These are phyloP conservation scores for Cytidiella melzeri DNA, from an alignment of 768 basidiomycete species.

Conservation along the genomic window DNA sequence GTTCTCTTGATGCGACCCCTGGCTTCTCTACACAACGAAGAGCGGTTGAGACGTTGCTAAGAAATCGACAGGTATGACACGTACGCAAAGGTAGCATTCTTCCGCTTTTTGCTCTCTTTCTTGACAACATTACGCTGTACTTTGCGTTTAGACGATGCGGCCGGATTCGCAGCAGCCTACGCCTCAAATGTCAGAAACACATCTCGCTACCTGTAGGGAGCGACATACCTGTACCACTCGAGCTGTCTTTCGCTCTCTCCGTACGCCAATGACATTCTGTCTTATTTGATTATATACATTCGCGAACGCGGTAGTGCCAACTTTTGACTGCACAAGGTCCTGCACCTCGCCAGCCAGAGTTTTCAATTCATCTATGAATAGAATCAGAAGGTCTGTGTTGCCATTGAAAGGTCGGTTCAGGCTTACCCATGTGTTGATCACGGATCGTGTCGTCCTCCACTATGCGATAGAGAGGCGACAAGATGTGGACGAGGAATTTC, in stretches of 20 bases:
- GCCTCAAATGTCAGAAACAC: slow-evolving; percentile 14
- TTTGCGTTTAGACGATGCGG: slow-evolving; percentile 71
- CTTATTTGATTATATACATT: slow-evolving; percentile 74
- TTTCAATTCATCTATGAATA: slow-evolving; percentile 69
- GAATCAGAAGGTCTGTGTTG: neutral
- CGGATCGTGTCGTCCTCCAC: slow-evolving; percentile 81
- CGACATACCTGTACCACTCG: slow-evolving; percentile 37
- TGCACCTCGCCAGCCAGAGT: slow-evolving; percentile 76
- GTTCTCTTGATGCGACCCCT: slow-evolving; percentile 3
- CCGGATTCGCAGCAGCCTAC: slow-evolving; percentile 68
- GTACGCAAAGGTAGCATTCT: slow-evolving; percentile 54
- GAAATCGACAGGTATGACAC: slow-evolving; percentile 22
- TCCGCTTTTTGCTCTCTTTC: slow-evolving; percentile 83
- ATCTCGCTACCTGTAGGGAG: neutral
- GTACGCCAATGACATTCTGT: slow-evolving; percentile 57
- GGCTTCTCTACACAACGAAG: slow-evolving; percentile 1
- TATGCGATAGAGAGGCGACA: slow-evolving; percentile 83
- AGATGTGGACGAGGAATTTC: slow-evolving; percentile 73
- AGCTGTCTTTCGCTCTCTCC: slow-evolving; percentile 63
- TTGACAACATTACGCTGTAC: slow-evolving; percentile 65
- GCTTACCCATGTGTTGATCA: slow-evolving; percentile 72
- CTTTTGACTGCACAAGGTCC: slow-evolving; percentile 80
- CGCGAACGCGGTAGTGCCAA: slow-evolving; percentile 84
- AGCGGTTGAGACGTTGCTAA: neutral
- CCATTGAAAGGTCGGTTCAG: neutral